phyloP scores from a whole-genome alignment of 306 rosid genomes.

The Prunus armeniaca region DNA sequence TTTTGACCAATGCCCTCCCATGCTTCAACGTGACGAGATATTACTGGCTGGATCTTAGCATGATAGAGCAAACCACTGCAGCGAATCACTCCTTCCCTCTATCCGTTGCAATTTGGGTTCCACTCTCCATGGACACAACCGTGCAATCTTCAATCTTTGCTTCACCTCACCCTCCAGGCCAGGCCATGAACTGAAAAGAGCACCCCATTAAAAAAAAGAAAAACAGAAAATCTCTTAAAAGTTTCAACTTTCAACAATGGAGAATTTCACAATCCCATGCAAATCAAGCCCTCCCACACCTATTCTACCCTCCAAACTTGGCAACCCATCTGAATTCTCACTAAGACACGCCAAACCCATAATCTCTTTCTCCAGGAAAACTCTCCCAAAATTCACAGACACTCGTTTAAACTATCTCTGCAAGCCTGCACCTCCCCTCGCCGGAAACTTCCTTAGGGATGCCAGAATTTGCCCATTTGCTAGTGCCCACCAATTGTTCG shows the following conservation, averaged over 20 bases:
- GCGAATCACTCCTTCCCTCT: background rate
- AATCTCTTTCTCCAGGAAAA: constrained; percentile 29
- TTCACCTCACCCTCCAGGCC: background rate
- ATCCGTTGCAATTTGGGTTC: background rate
- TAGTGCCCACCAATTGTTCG: too few species aligned
- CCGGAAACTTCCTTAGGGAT: too few species aligned
- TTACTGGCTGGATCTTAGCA: background rate
- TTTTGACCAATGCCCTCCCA: background rate
- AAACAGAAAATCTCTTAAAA: background rate
- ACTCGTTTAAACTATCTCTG: constrained; percentile 53
- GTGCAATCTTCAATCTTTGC: background rate
- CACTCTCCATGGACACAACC: background rate
- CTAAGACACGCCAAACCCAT: constrained; percentile 36
- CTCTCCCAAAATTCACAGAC: constrained; percentile 29
- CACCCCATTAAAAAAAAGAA: too few species aligned
- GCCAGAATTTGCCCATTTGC: too few species aligned
- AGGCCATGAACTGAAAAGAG: background rate
- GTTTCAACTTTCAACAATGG: constrained; percentile 36
- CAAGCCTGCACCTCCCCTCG: too few species aligned
- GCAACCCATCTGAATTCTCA: constrained; percentile 38
- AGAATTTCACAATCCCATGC: constrained; percentile 40
- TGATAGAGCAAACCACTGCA: background rate
- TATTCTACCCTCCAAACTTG: constrained; percentile 21
- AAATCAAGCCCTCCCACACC: constrained; percentile 39
- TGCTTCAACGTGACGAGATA: background rate